These are phyloP conservation scores for Kockovaella imperatae DNA, from an alignment of 768 basidiomycete species.

Conservation along the genomic window DNA sequence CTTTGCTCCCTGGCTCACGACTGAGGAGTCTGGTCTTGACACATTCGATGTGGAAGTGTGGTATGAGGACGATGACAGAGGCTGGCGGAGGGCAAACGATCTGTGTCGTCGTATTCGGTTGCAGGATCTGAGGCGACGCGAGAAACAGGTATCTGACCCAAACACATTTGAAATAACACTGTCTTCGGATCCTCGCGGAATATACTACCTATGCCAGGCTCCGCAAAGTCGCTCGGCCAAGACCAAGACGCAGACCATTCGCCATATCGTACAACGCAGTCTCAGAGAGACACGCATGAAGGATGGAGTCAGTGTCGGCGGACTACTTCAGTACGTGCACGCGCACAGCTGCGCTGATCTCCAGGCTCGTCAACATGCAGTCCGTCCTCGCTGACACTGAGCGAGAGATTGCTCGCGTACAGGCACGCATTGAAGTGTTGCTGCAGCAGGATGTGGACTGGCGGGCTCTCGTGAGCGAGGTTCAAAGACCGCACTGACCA, in stretches of 20 bases:
- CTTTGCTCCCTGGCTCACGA: slow-evolving; percentile 54
- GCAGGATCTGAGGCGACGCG: slow-evolving; percentile 10
- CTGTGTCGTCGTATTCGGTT: slow-evolving; percentile 18
- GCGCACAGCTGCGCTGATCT: slow-evolving; percentile 1
- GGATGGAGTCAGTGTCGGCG: slow-evolving; percentile 44
- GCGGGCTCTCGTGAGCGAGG: slow-evolving; percentile 43
- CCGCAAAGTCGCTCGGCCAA: neutral
- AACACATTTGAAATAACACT: slow-evolving; percentile 35
- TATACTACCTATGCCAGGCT: slow-evolving; percentile 14
- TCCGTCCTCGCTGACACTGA: slow-evolving; percentile 47
- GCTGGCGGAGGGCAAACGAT: slow-evolving; percentile 21
- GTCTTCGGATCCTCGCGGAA: slow-evolving; percentile 8
- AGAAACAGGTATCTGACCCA: slow-evolving; percentile 1
- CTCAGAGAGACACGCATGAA: slow-evolving; percentile 45
- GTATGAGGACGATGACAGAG: slow-evolving; percentile 22
- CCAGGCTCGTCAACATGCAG: slow-evolving; percentile 49
- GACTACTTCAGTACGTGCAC: slow-evolving; percentile 52
- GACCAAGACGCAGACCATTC: slow-evolving; percentile 6
- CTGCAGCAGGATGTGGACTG: slow-evolving; percentile 47
- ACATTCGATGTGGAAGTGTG: slow-evolving; percentile 51
- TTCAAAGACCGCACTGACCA: slow-evolving; percentile 22
- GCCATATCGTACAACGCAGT: slow-evolving; percentile 35
- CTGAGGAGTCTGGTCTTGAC: slow-evolving; percentile 50
- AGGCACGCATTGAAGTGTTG: slow-evolving; percentile 42
- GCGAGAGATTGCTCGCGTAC: slow-evolving; percentile 42